Base-by-base conservation (phyloP, 768 basidiomycete species). In the Hysterangium stoloniferum region DNA sequence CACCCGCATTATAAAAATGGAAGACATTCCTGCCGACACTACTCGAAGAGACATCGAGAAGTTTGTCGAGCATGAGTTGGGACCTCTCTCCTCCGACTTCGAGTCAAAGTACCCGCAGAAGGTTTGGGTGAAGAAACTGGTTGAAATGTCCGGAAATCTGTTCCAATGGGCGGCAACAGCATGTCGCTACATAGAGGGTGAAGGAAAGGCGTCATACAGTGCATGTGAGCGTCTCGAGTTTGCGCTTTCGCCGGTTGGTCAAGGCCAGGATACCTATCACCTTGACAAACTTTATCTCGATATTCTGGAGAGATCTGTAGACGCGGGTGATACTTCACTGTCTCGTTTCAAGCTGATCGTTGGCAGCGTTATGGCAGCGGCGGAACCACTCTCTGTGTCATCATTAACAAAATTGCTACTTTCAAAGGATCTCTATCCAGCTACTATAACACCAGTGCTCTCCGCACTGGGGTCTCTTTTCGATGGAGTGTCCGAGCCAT, bases 111-210 rank as follows among this genome's bases (percentile, higher is more conserved):
- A n/a, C n/a, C n/a, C n/a, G n/a, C n/a, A n/a, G n/a, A n/a, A n/a
- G n/a, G n/a, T n/a, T n/a, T n/a, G n/a, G n/a, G 15, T 13, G 12
- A 41, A 3, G 22, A 20, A 22, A 12, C 20, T 12, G 9, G 15
- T 20, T 25, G 27, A 46, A 25, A 20, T 46, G 12, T 20, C 13
- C 13, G 13, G 9, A 12, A 29, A 29, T 8, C 45, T 67, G 4
- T 66, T 65, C 46, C 58, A 65, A 29, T 66, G 60, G 60, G 65
- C 64, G 13, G 54, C 54, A 19, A 66, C 63, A 4, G 47, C 54
- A 2, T 64, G 64, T 53, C 48, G 42, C 8, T 62, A 58, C 20
- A 61, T 66, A 25, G 48, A 57, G n/a, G n/a, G n/a, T n/a, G n/a
- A n/a, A n/a, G n/a, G n/a, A n/a, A 25, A 58, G 62, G 6, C 53